A percentile compares a stretch with the other conserved stretches of the same genome.
Evolutionary conservation across 75 land plant species (phyloP).

Genomic region (Azolla pinnata): DNA sequence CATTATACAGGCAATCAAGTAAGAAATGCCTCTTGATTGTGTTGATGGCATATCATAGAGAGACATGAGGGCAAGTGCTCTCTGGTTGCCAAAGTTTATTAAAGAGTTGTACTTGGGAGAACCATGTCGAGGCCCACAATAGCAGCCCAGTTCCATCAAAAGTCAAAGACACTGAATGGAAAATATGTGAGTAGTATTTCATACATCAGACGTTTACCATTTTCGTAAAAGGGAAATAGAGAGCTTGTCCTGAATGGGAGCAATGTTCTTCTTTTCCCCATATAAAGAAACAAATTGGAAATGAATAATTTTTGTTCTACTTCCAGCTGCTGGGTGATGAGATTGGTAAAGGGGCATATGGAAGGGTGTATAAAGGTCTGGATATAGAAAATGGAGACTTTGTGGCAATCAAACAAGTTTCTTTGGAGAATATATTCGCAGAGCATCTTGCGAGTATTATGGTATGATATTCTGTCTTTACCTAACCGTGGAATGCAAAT

Average conservation of each 20-base stretch:
- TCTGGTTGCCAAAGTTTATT: background rate
- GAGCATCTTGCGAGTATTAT: constrained; percentile 97
- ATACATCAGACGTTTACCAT: background rate
- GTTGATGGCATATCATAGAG: background rate
- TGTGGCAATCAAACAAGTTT: constrained; percentile 97
- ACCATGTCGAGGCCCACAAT: constrained; percentile 62
- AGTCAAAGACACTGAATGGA: constrained; percentile 74
- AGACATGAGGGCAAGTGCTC: background rate
- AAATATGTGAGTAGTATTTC: constrained; percentile 55
- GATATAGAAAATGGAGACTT: constrained; percentile 98
- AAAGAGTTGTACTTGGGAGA: background rate
- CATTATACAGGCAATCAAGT: no score
- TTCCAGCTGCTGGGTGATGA: constrained; percentile 91
- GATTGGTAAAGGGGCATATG: constrained; percentile 98
- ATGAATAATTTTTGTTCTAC: background rate
- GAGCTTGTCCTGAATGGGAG: background rate
- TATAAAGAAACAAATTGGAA: background rate
- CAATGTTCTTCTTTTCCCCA: background rate
- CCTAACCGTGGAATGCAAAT: no score
- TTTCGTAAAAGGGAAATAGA: background rate
- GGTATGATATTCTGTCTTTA: constrained; percentile 47
- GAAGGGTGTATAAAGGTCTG: constrained; percentile 89
- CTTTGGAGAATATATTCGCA: constrained; percentile 88
- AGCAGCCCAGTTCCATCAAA: constrained; percentile 49
- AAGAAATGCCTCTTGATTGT: no score